These are phyloP conservation scores for Dissoconium aciculare DNA, from an alignment of 2,329 filamentous ascomycete genomes.

Conservation along the genomic window DNA sequence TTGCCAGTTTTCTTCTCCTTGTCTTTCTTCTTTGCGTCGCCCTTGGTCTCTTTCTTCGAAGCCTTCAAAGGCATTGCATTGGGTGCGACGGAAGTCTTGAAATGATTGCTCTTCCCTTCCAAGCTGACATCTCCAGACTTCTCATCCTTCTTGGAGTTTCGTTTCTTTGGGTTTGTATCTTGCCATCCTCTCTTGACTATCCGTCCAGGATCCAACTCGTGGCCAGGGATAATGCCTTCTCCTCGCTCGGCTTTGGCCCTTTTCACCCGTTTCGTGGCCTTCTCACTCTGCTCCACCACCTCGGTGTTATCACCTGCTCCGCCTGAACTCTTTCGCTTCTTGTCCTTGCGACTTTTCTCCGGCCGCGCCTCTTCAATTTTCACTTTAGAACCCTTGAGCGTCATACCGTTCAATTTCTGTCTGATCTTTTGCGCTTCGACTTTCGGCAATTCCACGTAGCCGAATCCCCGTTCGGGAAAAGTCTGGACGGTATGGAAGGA, in stretches of 20 bases:
- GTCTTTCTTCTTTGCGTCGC: slow-evolving; percentile 38
- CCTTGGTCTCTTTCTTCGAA: slow-evolving; percentile 49
- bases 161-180: slow-evolving; percentile 30
- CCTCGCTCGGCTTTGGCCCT: slow-evolving; percentile 36
- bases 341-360: slow-evolving; percentile 35
- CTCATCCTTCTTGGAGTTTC: slow-evolving; percentile 33
- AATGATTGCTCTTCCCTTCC: slow-evolving; percentile 64
- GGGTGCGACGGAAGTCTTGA: slow-evolving; percentile 60
- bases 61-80: slow-evolving; percentile 32
- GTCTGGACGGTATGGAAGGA: slow-evolving; percentile 80
- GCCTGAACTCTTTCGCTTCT: slow-evolving; percentile 21
- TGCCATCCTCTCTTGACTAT: slow-evolving; percentile 87
- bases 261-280: slow-evolving; percentile 40
- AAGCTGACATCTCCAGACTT: slow-evolving; percentile 47
- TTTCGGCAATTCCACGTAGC: slow-evolving; percentile 68
- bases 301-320: slow-evolving; percentile 21
- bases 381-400: slow-evolving; percentile 72
- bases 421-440: slow-evolving; percentile 80
- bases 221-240: slow-evolving; percentile 46
- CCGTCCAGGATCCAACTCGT: slow-evolving; percentile 56
- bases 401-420: slow-evolving; percentile 77
- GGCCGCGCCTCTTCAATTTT: slow-evolving; percentile 68
- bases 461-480: slow-evolving; percentile 81
- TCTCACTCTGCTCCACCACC: slow-evolving; percentile 27
- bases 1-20: slow-evolving; percentile 48